Conservation (phyloP, 2,329 filamentous ascomycete species). For the Rutstroemia sp. region DNA sequence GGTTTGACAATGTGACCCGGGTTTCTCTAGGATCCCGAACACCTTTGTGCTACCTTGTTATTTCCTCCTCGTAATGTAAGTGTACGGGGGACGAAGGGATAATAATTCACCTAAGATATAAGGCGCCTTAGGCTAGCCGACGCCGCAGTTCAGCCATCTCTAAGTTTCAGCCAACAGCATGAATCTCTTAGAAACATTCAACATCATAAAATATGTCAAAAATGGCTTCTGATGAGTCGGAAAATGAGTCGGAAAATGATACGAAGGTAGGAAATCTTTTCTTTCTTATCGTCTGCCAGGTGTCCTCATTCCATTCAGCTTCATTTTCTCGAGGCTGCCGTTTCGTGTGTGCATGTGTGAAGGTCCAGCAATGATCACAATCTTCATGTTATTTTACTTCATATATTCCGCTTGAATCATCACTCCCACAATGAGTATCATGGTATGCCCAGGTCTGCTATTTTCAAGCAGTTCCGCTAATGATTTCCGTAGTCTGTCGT, state of each 20-base stretch:
- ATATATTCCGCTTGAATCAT: background rate
- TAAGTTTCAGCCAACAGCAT: background rate
- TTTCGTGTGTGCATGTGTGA: background rate
- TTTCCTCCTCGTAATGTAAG: too few species aligned
- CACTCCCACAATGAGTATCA: background rate
- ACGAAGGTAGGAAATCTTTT: background rate
- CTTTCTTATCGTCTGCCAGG: background rate
- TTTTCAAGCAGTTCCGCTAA: background rate
- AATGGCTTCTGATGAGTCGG: conserved; percentile 16
- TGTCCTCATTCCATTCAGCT: background rate
- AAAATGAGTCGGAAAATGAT: background rate
- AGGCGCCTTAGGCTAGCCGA: too few species aligned
- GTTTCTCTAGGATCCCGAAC: too few species aligned
- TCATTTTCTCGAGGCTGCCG: background rate
- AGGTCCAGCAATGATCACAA: background rate
- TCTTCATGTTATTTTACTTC: background rate
- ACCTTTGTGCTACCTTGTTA: too few species aligned
- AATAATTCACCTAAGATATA: too few species aligned
- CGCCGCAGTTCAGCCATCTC: background rate
- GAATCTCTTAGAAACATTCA: background rate
- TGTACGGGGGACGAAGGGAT: too few species aligned
- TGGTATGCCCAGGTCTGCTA: conserved; percentile 1
- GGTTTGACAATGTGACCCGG: too few species aligned
- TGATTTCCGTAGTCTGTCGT: conserved; percentile 1
- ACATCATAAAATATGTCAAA: background rate